Evolutionary conservation across 768 basidiomycete species (phyloP).

Genomic region (Sistotremastrum niveocremeum): DNA sequence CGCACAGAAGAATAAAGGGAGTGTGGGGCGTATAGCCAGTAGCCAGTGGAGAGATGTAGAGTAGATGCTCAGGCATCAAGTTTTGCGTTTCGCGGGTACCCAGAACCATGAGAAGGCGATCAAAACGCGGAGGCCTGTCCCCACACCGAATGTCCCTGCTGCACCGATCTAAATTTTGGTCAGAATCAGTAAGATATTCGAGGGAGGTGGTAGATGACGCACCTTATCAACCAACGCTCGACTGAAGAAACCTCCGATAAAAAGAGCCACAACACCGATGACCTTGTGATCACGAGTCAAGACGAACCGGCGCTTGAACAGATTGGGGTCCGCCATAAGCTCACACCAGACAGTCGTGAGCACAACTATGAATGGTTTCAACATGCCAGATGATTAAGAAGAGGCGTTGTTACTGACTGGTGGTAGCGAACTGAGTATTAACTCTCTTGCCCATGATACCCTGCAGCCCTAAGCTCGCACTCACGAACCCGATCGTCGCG

Average conservation of each 20-base stretch:
- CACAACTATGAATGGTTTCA: slow-evolving; percentile 38
- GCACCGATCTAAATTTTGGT: slow-evolving; percentile 29
- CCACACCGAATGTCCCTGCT: slow-evolving; percentile 53
- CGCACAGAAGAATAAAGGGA: too few species aligned
- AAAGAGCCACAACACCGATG: slow-evolving; percentile 43
- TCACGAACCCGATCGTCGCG: slow-evolving; percentile 65
- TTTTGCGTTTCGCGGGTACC: slow-evolving; percentile 25
- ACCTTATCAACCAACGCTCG: slow-evolving; percentile 3
- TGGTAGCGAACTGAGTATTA: slow-evolving; percentile 68
- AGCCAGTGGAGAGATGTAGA: too few species aligned
- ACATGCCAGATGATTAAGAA: slow-evolving; percentile 1
- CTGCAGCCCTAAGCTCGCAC: slow-evolving; percentile 69
- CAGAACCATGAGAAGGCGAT: slow-evolving; percentile 55
- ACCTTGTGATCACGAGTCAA: slow-evolving; percentile 57
- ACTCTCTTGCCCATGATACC: slow-evolving; percentile 75
- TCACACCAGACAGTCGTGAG: slow-evolving; percentile 86
- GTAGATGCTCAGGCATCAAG: too few species aligned
- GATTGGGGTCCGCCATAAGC: slow-evolving; percentile 64
- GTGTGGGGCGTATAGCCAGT: too few species aligned
- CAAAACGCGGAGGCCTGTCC: slow-evolving; percentile 45
- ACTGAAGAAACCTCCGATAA: slow-evolving; percentile 60
- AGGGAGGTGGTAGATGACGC: too few species aligned
- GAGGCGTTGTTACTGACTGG: slow-evolving; percentile 31
- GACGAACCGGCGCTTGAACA: slow-evolving; percentile 46
- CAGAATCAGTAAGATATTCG: too few species aligned